phyloP scores from a whole-genome alignment of 164 flowering plant species.

The Macadamia tetraphylla region DNA sequence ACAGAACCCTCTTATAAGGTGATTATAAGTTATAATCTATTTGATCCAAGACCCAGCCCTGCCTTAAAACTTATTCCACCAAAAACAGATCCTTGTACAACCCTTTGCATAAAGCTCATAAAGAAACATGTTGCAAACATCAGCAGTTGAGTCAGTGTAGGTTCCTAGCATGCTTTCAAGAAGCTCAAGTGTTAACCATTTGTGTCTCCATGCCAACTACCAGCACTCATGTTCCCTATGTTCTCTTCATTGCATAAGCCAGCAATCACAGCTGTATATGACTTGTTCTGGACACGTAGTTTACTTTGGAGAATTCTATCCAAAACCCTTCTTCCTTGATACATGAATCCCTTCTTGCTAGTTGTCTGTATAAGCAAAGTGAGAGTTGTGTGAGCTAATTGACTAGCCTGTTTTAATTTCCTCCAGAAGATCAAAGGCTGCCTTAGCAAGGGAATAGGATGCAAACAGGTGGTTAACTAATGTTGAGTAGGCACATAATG shows the following conservation, averaged over 20 bases:
- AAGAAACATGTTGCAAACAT: slow-evolving; percentile 24
- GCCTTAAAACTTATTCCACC: neutral
- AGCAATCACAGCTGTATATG: neutral
- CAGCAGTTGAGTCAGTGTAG: neutral
- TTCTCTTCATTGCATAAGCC: neutral
- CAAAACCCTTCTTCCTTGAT: slow-evolving; percentile 30
- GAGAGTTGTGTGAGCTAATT: slow-evolving; percentile 49
- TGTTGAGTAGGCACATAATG: slow-evolving; percentile 37
- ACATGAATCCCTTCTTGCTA: slow-evolving; percentile 35
- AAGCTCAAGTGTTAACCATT: slow-evolving; percentile 8
- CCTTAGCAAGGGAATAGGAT: slow-evolving; percentile 26
- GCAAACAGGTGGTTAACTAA: slow-evolving; percentile 37
- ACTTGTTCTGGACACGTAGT: neutral
- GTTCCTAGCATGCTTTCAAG: slow-evolving; percentile 13
- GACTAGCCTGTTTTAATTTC: slow-evolving; percentile 31
- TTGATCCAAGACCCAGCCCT: neutral
- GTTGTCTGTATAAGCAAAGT: slow-evolving; percentile 51
- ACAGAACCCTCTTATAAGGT: slow-evolving; percentile 1
- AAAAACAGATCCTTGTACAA: slow-evolving; percentile 31
- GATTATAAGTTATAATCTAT: neutral
- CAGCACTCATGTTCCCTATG: neutral
- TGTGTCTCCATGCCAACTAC: neutral
- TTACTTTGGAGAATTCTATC: slow-evolving; percentile 17
- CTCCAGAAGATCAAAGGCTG: slow-evolving; percentile 31
- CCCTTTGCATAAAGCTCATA: slow-evolving; percentile 48